Base-by-base conservation (phyloP, 1,284 basidiomycete species). In the Ceratobasidium sp. region DNA sequence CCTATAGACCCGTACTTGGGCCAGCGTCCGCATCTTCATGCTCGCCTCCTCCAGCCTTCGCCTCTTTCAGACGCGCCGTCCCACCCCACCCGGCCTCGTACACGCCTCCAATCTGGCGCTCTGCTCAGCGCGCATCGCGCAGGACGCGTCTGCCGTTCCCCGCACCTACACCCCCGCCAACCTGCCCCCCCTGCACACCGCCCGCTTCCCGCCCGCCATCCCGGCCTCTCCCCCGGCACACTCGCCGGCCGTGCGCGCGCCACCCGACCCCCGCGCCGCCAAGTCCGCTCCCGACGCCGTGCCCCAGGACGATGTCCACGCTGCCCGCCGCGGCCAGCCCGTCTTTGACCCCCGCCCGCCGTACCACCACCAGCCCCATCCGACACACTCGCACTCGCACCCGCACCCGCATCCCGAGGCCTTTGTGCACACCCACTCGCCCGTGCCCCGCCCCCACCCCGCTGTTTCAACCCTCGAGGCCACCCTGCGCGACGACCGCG, bases 101-200 rank as follows among this genome's bases (percentile, higher is more conserved):
- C n/a, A n/a, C n/a, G n/a, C n/a, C 44, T 46, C 63, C 44, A 52
- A 50, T 41, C 50, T 72, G 63, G 59, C 49, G 49, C 62, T 64
- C 38, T 59, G 67, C 46, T 28, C 72, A n/a, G 30, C 67, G 46
- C 54, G 35, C 72, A 46, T 71, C 55, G 35, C 43, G 44, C 43
- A 55, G 46, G 47, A 49, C 54, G 63, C 54, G 70, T 38, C 59
- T 47, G 9, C 61, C 26, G 49, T 50, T 26, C 61, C 64, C 49
- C 44, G 64, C 44, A 23, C 70, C 52, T 59, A 26, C 58, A 14
- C 44, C 47, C n/a, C 38, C 32, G 28, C 49, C n/a, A n/a, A n/a
- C 47, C 28, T 44, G 49, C 32, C 58, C 63, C 63, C 44, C 54
- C 30, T 52, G 44, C 28, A 14, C 23, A n/a, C 55, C 54, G 7